Percentiles rank a stretch among this genome's conserved stretches.
Evolutionary conservation across 2,329 filamentous ascomycete species (phyloP).

Genomic region (Microdochium trichocladiopsis): DNA sequence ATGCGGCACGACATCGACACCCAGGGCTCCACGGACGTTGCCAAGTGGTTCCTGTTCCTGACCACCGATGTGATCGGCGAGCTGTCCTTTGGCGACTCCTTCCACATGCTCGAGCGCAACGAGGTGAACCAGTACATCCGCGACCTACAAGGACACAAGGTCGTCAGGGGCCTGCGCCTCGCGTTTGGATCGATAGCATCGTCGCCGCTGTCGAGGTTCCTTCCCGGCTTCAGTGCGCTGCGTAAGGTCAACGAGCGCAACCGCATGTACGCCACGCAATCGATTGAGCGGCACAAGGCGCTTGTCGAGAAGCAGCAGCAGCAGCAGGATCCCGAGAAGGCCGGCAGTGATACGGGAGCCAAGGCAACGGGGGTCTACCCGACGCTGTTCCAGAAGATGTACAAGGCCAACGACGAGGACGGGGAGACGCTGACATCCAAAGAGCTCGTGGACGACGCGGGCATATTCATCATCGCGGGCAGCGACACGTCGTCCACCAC

Average conservation of each 20-base stretch:
- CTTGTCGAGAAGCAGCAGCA: slow-evolving; percentile 10
- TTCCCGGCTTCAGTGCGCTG: slow-evolving; percentile 7
- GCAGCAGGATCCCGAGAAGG: too few relatives aligned
- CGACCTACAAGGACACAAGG: slow-evolving; percentile 22
- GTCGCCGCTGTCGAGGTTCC: slow-evolving; percentile 13
- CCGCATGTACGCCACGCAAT: slow-evolving; percentile 15
- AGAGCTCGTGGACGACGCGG: slow-evolving; percentile 31
- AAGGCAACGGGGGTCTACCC: slow-evolving; percentile 4
- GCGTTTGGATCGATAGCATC: neutral
- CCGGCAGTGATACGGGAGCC: slow-evolving; percentile 5
- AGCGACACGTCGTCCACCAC: slow-evolving; percentile 45
- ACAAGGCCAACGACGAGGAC: slow-evolving; percentile 22
- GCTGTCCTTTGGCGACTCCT: slow-evolving; percentile 48
- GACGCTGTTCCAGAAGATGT: slow-evolving; percentile 29
- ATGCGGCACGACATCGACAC: slow-evolving; percentile 33
- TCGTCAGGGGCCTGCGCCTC: slow-evolving; percentile 13
- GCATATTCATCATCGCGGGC: slow-evolving; percentile 39
- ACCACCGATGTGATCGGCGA: slow-evolving; percentile 47
- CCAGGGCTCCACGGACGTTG: slow-evolving; percentile 29
- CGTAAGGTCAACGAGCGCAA: slow-evolving; percentile 8
- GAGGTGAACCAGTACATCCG: slow-evolving; percentile 33
- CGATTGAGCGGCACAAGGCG: slow-evolving; percentile 17
- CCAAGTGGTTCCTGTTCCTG: slow-evolving; percentile 48
- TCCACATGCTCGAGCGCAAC: slow-evolving; percentile 41
- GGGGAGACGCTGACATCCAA: neutral